Evolutionary conservation across 139 green algal genomes (phyloP), one percentile per base, ranked within the genome.

Genomic region (Eudorina sp.): DNA sequence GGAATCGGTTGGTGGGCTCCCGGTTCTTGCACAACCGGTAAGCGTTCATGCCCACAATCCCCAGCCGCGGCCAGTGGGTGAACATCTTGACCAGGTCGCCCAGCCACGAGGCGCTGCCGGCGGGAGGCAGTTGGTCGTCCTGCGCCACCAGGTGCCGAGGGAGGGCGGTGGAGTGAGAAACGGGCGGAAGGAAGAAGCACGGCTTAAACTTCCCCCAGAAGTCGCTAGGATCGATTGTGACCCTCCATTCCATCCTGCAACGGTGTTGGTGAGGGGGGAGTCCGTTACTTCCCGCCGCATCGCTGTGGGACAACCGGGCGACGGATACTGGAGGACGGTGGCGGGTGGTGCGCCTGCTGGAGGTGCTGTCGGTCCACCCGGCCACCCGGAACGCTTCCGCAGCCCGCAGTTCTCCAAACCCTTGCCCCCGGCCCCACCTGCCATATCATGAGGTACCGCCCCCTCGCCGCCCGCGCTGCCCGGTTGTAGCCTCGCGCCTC

Each of bases 401-500:
- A n/a, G n/a, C n/a, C n/a, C n/a, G n/a, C n/a, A n/a, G n/a, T n/a
- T n/a, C n/a, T n/a, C n/a, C n/a, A n/a, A n/a, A n/a, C n/a, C n/a
- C n/a, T n/a, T n/a, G 7, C 53, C 43, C n/a, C 46, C 43, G 46
- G 27, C 46, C 46, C 11, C 41, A 66, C 86, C 78, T 90, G 86
- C 79, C 85, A 70, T 0, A 88, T 51, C 3, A 91, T 48, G 36
- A 91, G 68, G 38, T 80, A 55, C 8, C 43, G 29, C 7, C 87
- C 87, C 14, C 60, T 19, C 3, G 81, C 82, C 36, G 62, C 80
- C 38, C 21, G 34, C 29, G 88, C 81, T 27, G 80, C 81, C 5
- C 81, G 72, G 82, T 91, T 89, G 88, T 91, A 91, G 45, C 72
- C 88, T 0, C 88, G 58, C 23, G 48, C 43, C 55, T 91, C 88